These are phyloP conservation scores for Russula emetica DNA, from an alignment of 768 basidiomycete genomes.

Conservation along the genomic window DNA sequence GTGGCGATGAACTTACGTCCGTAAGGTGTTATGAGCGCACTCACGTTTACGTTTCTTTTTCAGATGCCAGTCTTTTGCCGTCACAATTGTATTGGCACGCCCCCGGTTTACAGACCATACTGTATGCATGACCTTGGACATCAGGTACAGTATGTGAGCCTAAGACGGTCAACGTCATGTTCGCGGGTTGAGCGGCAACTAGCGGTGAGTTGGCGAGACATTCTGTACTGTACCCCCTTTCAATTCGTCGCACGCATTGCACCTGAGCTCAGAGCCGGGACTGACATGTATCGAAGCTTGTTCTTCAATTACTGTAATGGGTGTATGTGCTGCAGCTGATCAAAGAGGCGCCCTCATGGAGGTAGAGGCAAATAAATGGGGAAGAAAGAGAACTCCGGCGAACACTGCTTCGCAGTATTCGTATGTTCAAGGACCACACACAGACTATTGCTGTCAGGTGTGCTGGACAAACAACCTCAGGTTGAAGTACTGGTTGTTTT, in stretches of 20 bases:
- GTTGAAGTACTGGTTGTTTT: too few species aligned
- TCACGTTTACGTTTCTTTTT: not conserved
- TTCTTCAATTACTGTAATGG: conserved; percentile 39
- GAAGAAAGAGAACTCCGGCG: too few species aligned
- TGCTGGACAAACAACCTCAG: too few species aligned
- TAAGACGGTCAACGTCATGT: not conserved
- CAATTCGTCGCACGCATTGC: too few species aligned
- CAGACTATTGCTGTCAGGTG: not conserved
- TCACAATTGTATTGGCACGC: too few species aligned
- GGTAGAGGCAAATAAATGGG: not conserved
- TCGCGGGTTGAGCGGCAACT: conserved; percentile 51
- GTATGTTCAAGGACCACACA: not conserved
- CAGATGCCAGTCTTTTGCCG: not conserved
- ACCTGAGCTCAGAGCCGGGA: too few species aligned
- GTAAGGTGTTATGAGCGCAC: not conserved
- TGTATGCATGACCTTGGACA: too few species aligned
- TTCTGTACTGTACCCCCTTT: conserved; percentile 42
- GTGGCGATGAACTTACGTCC: not conserved
- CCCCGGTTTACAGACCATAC: too few species aligned
- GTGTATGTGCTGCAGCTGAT: not conserved
- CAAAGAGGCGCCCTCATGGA: not conserved
- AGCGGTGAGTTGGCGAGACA: conserved; percentile 53
- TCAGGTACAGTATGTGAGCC: not conserved
- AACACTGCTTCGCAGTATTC: not conserved
- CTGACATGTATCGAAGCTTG: conserved; percentile 30